These are phyloP conservation scores for Colletotrichum liriopes DNA, from an alignment of 2,329 filamentous ascomycete genomes.

Conservation along the genomic window DNA sequence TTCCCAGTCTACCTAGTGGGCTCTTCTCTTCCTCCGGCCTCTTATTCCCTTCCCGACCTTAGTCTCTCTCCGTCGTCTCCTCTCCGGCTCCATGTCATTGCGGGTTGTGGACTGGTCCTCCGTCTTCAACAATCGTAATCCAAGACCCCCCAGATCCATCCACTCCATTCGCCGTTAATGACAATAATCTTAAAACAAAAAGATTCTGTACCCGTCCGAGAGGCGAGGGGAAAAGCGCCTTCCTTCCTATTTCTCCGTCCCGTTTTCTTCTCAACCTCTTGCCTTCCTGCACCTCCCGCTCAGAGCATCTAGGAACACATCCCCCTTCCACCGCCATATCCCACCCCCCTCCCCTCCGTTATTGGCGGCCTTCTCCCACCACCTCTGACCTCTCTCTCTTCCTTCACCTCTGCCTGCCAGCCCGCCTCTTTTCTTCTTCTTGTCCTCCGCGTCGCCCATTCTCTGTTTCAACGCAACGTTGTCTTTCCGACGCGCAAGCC, in stretches of 20 bases:
- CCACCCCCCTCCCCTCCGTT: conserved; percentile 22
- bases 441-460: conserved; percentile 19
- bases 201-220: not conserved
- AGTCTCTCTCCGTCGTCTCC: not conserved
- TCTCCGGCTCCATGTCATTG: conserved; percentile 28
- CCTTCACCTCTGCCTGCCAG: conserved; percentile 5
- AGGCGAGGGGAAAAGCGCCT: not conserved
- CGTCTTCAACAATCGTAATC: conserved; percentile 21
- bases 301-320: conserved; percentile 8
- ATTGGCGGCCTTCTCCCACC: conserved; percentile 25
- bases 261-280: not conserved
- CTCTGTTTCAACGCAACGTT: conserved; percentile 27
- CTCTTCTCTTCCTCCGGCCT: conserved; percentile 1
- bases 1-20: conserved; percentile 3
- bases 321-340: conserved; percentile 7
- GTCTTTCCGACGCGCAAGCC: conserved; percentile 27
- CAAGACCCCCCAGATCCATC: conserved; percentile 17
- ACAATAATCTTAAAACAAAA: conserved; percentile 20
- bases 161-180: conserved; percentile 36
- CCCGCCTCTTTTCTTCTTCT: conserved; percentile 29
- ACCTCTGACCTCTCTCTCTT: conserved; percentile 28
- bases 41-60: conserved; percentile 6
- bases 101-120: conserved; percentile 26
- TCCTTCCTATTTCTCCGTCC: conserved; percentile 1
- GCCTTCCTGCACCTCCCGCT: conserved; percentile 4